Base-by-base conservation (phyloP, 805 yeast species). In the Schwanniomyces sp. region DNA sequence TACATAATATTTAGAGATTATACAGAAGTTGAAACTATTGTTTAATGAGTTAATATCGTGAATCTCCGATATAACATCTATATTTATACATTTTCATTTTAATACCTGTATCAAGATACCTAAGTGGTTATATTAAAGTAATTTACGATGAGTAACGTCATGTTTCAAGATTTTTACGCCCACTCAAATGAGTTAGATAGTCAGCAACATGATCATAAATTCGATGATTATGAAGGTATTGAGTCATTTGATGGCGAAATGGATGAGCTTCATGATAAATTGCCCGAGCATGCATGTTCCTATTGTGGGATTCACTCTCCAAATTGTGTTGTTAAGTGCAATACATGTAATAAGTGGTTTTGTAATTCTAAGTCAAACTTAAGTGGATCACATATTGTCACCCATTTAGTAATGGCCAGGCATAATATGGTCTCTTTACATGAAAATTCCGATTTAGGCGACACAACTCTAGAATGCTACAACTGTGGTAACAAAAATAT, bases 401-500 rank as follows among this genome's bases (percentile, higher is more conserved):
- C 88, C 14, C 97, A 91, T 66, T 69, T 91, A 62, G 95, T 90
- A 26, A 69, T 88, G 55, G 80, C 96, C 1, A 81, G 85, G 51
- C 97, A 91, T 63, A 83, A 84, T 56, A 72, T 62, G 27, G 90
- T 91, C 2, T 75, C 86, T 1, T 75, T 90, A 40, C 96, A 91
- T 63, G 84, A 84, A 32, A 86, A 86, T 24, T 84, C 91, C 1
- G 91, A 88, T 51, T 72, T 91, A 24, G 97, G 97, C n/a, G 96
- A 87, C 45, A 85, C 91, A 5, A 77, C 83, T 1, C 69, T 91
- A 48, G 97, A 91, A 64, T 91, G 97, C 69, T 91, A 91, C 68
- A 85, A 84, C 59, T 91, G 97, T 71, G 96, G 96, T 27, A 81
- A 79, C 60, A 81, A 75, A 50, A 91, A 91, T 57, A 86, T 84